Evolutionary conservation across 345 rosid species (phyloP).

Genomic region (Excoecaria cochinchinensis): DNA sequence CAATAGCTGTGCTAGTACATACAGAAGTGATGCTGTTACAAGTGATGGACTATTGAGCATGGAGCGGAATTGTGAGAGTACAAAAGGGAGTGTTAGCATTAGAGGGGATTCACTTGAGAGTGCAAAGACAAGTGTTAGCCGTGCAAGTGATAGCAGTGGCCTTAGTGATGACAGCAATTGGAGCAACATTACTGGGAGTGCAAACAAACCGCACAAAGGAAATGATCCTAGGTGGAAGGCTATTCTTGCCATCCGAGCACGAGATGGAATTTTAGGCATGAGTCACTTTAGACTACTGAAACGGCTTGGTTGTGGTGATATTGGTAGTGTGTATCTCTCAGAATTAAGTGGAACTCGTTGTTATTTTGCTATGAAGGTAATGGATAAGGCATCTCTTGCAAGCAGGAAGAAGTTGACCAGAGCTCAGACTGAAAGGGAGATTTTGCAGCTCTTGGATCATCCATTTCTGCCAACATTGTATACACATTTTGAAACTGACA

Average conservation of each 20-base stretch:
- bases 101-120: conserved; percentile 84
- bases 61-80: conserved; percentile 66
- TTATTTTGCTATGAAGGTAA: conserved; percentile 94
- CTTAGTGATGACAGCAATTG: conserved; percentile 93
- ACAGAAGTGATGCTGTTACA: conserved; percentile 52
- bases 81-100: conserved; percentile 53
- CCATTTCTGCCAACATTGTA: conserved; percentile 95
- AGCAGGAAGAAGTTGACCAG: conserved; percentile 88
- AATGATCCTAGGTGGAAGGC: conserved; percentile 99
- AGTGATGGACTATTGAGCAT: conserved; percentile 79
- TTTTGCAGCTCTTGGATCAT: conserved; percentile 91
- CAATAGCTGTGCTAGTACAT: conserved; percentile 50
- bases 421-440: conserved; percentile 98
- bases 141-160: conserved; percentile 84
- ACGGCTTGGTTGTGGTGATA: conserved; percentile 96
- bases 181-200: conserved; percentile 87
- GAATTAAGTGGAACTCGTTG: conserved; percentile 88
- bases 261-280: conserved; percentile 93
- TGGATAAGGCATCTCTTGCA: conserved; percentile 98
- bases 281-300: conserved; percentile 87
- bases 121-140: conserved; percentile 73
- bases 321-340: conserved; percentile 95
- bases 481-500: conserved; percentile 92
- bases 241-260: conserved; percentile 72
- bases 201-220: conserved; percentile 96